A percentile compares a stretch with the other conserved stretches of the same genome.
phyloP scores from a whole-genome alignment of 352 stramenopile genomes.

The Peronospora farinosa region DNA sequence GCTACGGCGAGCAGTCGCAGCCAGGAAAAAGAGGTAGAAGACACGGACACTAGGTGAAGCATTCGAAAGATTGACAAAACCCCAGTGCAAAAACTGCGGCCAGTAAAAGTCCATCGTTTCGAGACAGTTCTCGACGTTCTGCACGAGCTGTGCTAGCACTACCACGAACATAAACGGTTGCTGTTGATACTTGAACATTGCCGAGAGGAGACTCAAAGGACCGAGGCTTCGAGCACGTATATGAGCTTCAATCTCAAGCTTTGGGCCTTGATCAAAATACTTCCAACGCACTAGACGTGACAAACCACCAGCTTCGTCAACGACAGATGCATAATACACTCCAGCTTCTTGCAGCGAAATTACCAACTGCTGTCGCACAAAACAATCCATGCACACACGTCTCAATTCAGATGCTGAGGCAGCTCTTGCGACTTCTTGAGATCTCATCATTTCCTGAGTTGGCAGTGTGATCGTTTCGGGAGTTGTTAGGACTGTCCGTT shows the following conservation, averaged over 20 bases:
- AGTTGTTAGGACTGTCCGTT: slow-evolving; percentile 17
- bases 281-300: slow-evolving; percentile 47
- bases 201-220: slow-evolving; percentile 44
- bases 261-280: slow-evolving; percentile 48
- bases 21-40: slow-evolving; percentile 60
- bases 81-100: slow-evolving; percentile 65
- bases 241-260: slow-evolving; percentile 35
- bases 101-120: slow-evolving; percentile 67
- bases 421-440: slow-evolving; percentile 6
- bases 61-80: slow-evolving; percentile 39
- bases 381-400: slow-evolving; percentile 46
- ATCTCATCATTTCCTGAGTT: slow-evolving; percentile 2
- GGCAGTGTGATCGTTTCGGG: slow-evolving; percentile 14
- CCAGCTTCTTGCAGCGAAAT: slow-evolving; percentile 32
- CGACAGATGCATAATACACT: slow-evolving; percentile 30
- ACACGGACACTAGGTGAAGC: slow-evolving; percentile 48
- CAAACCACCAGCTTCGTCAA: slow-evolving; percentile 45
- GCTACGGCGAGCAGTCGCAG: slow-evolving; percentile 42
- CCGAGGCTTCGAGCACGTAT: slow-evolving; percentile 39
- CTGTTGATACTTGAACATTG: slow-evolving; percentile 62
- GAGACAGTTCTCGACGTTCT: slow-evolving; percentile 48
- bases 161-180: slow-evolving; percentile 67
- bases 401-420: slow-evolving; percentile 5
- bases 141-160: slow-evolving; percentile 51
- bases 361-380: slow-evolving; percentile 47